Conservation (phyloP, 352 stramenopile genomes). For the Phytophthora citricola region DNA sequence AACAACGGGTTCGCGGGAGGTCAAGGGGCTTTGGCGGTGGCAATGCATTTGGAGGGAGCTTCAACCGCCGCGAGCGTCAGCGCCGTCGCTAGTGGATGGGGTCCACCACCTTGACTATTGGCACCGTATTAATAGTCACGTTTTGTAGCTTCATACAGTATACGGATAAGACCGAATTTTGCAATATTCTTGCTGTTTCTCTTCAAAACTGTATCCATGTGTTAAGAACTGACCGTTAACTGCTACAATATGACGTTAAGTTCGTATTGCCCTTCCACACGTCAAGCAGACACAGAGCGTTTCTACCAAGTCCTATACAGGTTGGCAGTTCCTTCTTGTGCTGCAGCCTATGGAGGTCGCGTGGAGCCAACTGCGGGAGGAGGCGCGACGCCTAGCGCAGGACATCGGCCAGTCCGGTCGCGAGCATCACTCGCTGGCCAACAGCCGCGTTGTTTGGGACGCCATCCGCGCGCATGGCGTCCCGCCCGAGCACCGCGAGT, state of each 20-base stretch:
- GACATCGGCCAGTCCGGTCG: constrained; percentile 69
- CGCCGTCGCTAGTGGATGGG: no score
- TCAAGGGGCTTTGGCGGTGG: constrained; percentile 9
- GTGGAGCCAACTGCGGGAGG: constrained; percentile 73
- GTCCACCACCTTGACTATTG: no score
- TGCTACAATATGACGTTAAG: background rate
- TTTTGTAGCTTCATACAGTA: no score
- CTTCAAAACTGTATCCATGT: background rate
- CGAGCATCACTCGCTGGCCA: constrained; percentile 73
- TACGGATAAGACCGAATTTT: no score
- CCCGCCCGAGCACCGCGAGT: constrained; percentile 75
- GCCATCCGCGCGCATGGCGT: constrained; percentile 65
- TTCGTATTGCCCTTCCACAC: constrained; percentile 4
- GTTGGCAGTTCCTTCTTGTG: no score
- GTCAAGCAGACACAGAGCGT: constrained; percentile 1
- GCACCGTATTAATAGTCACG: no score
- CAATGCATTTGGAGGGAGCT: no score
- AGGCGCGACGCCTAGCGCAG: constrained; percentile 52
- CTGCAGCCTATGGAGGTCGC: constrained; percentile 43
- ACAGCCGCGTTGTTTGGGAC: constrained; percentile 51
- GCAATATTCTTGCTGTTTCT: no score
- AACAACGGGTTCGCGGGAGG: constrained; percentile 16
- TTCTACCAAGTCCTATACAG: background rate
- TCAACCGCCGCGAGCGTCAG: no score
- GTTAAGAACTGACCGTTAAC: background rate